phyloP scores from a whole-genome alignment of 164 flowering plant genomes.

The Paratinospora sagittata region DNA sequence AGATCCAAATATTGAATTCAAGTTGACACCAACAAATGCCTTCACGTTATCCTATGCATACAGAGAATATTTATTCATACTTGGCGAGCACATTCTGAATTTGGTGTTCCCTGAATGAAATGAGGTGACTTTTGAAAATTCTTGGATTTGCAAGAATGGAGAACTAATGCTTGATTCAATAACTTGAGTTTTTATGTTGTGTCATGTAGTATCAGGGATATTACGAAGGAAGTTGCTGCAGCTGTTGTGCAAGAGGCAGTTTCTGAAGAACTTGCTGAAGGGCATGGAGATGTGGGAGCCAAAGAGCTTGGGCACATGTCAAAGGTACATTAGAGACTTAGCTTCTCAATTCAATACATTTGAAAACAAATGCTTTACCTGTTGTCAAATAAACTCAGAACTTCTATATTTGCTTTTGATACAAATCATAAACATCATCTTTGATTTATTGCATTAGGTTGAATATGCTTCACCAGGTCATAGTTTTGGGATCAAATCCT shows the following conservation, averaged over 20 bases:
- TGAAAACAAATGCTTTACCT: not conserved
- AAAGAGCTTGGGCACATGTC: slow-evolving; percentile 79
- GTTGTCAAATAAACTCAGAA: too few species aligned
- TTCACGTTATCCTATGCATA: not conserved
- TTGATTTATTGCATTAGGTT: not conserved
- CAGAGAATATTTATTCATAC: not conserved
- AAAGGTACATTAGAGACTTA: slow-evolving; percentile 37
- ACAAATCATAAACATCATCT: not conserved
- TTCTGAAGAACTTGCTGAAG: slow-evolving; percentile 78
- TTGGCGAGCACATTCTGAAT: not conserved
- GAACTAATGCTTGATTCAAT: not conserved
- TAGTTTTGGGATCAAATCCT: not conserved
- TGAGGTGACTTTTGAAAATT: not conserved
- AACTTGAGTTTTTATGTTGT: not conserved
- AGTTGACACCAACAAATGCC: too few species aligned
- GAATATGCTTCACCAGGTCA: not conserved
- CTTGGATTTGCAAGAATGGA: not conserved
- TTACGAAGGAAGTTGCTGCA: slow-evolving; percentile 93
- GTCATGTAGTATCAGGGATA: slow-evolving; percentile 66
- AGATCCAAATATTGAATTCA: too few species aligned
- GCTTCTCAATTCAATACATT: not conserved
- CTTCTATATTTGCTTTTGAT: not conserved
- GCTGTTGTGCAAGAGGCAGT: slow-evolving; percentile 84
- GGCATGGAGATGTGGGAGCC: slow-evolving; percentile 69
- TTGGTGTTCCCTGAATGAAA: not conserved